These are phyloP conservation scores for Gymnopilus dilepis DNA, from an alignment of 768 basidiomycete species.

Conservation along the genomic window DNA sequence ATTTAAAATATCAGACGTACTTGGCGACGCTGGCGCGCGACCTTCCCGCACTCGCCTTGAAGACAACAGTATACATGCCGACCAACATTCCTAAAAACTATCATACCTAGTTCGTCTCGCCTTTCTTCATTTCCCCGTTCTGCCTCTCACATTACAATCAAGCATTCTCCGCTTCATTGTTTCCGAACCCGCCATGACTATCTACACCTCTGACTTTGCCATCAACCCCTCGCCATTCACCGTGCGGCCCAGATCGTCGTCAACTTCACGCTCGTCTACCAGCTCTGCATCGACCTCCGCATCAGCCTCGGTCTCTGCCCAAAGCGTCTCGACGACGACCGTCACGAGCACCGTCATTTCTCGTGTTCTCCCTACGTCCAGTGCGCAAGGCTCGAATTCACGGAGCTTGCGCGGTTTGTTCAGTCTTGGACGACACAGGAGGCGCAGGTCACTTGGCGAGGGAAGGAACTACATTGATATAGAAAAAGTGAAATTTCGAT, in stretches of 20 bases:
- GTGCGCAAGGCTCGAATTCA: neutral
- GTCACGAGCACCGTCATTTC: slow-evolving; percentile 22
- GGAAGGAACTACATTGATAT: slow-evolving; percentile 22
- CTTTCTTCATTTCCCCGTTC: neutral
- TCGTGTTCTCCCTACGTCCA: slow-evolving; percentile 6
- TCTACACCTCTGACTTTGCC: slow-evolving; percentile 59
- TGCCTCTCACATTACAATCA: slow-evolving; percentile 17
- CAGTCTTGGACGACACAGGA: neutral
- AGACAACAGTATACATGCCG: slow-evolving; percentile 40
- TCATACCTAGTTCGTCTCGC: slow-evolving; percentile 32
- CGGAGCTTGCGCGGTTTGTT: neutral
- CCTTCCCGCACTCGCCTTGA: slow-evolving; percentile 41
- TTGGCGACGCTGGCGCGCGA: slow-evolving; percentile 48
- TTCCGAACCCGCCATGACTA: slow-evolving; percentile 31
- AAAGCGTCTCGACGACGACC: neutral
- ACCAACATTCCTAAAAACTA: slow-evolving; percentile 28
- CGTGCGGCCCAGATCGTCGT: slow-evolving; percentile 11
- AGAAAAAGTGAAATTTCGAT: slow-evolving; percentile 47
- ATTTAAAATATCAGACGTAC: slow-evolving; percentile 25
- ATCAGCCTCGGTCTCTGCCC: slow-evolving; percentile 1
- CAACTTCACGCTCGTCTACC: neutral
- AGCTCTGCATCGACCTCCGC: neutral
- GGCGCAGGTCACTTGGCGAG: neutral
- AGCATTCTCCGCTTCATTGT: slow-evolving; percentile 43
- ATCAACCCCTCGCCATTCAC: slow-evolving; percentile 36